Base-by-base conservation (phyloP, 2,329 filamentous ascomycete genomes). In the Biscogniauxia mediterranea region DNA sequence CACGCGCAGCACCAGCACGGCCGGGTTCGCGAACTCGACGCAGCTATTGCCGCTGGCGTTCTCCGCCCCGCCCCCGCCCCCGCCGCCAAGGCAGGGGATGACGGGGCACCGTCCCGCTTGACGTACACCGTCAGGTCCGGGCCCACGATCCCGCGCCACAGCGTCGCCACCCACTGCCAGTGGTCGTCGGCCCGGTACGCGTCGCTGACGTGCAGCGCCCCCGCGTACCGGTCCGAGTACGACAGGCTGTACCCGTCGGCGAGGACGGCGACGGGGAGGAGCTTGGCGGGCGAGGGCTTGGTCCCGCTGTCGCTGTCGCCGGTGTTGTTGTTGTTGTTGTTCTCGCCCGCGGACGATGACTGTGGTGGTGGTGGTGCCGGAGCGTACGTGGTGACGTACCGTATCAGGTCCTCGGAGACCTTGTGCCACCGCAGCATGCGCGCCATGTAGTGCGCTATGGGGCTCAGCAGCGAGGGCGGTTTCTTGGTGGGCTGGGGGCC, bases 141-240 rank as follows among this genome's bases (percentile, higher is more conserved):
- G 0, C 90, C 92, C 1, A 93, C 83, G 58, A 91, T 90, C 9
- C 92, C 92, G 9, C 93, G 88, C 94, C 94, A 98, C 21, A 97
- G 84, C 52, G 91, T 94, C 42, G 94, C 94, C 81, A 95, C 92
- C 94, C 94, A 98, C 75, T 96, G 91, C 93, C 94, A 98, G 77
- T 98, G 94, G 70, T 96, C 93, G n/a, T 90, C 83, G 0, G 91
- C 88, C 17, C 87, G 85, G 74, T 96, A 97, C 6, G 83, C 81
- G 71, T 96, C 93, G 19, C 83, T 79, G 66, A 96, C 92, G 1
- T 90, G 89, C 52, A 93, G 87, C 15, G 83, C 80, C 58, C 85
- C 86, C 1, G 93, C 90, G 73, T 89, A 94, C 54, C 82, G 80
- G 73, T 97, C 91, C 0, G 91, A 89, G 0, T 89, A 84, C 13